These are phyloP conservation scores for Globisporangium emineosum DNA, from an alignment of 352 stramenopile genomes.

Conservation along the genomic window DNA sequence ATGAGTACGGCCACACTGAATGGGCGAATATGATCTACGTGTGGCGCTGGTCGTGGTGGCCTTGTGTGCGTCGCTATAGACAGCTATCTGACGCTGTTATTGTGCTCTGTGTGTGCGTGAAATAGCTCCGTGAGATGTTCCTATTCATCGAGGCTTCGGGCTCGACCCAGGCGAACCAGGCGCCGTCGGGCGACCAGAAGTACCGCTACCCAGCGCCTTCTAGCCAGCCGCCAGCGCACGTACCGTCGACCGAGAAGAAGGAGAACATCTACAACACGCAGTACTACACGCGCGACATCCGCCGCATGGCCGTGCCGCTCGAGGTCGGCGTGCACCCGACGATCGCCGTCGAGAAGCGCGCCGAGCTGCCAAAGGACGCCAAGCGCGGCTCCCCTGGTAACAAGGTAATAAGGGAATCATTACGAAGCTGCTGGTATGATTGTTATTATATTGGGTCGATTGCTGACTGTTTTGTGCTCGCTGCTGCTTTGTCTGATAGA, in stretches of 20 bases:
- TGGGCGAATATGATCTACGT: too few relatives aligned
- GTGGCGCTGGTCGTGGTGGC: not conserved
- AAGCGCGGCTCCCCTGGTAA: constrained; percentile 76
- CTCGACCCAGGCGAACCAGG: constrained; percentile 70
- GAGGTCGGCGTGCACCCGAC: constrained; percentile 77
- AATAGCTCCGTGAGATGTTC: constrained; percentile 75
- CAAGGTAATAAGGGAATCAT: constrained; percentile 34
- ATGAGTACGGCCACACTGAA: not conserved
- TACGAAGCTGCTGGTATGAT: not conserved
- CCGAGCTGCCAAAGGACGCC: constrained; percentile 60
- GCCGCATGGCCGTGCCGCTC: constrained; percentile 58
- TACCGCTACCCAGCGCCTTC: constrained; percentile 80
- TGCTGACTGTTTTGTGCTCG: not conserved
- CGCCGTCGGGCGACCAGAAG: constrained; percentile 50
- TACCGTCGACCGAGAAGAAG: constrained; percentile 70
- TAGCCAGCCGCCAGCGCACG: constrained; percentile 64
- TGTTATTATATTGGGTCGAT: not conserved
- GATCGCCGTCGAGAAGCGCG: constrained; percentile 50
- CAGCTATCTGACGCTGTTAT: not conserved
- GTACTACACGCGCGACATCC: constrained; percentile 89
- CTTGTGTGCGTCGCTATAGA: not conserved
- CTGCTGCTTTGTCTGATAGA: constrained; percentile 23
- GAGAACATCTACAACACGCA: constrained; percentile 84
- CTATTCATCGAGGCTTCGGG: constrained; percentile 80
- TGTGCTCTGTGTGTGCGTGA: not conserved